phyloP scores from a whole-genome alignment of 495 filamentous ascomycete species.

The Penicillium maclennaniae region DNA sequence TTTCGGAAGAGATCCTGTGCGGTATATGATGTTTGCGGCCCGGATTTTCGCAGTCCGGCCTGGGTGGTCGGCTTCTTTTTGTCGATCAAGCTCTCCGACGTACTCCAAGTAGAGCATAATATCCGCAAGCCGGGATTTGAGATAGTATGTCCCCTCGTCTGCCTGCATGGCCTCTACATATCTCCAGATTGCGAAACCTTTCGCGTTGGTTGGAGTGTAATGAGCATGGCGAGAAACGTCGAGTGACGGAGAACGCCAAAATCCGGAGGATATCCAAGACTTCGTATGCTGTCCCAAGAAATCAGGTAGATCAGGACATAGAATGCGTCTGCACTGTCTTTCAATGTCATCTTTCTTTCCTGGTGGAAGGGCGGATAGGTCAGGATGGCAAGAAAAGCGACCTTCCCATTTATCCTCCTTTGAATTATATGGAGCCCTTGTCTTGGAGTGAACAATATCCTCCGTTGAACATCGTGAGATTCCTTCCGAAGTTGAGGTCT shows the following conservation, averaged over 20 bases:
- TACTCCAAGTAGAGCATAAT: slow-evolving; percentile 9
- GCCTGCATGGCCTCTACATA: slow-evolving; percentile 5
- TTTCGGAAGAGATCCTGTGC: slow-evolving; percentile 2
- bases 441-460: too few relatives aligned
- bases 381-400: slow-evolving; percentile 10
- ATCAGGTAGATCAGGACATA: slow-evolving; percentile 10
- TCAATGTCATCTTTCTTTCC: slow-evolving; percentile 10
- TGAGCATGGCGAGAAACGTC: not conserved
- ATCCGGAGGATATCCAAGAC: slow-evolving; percentile 9
- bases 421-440: not conserved
- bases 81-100: slow-evolving; percentile 2
- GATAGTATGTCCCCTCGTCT: slow-evolving; percentile 3
- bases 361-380: slow-evolving; percentile 6
- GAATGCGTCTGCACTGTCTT: slow-evolving; percentile 9
- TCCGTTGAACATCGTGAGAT: too few relatives aligned
- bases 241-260: slow-evolving; percentile 6
- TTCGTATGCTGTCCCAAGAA: slow-evolving; percentile 10
- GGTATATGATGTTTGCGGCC: not conserved
- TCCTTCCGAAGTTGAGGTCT: too few relatives aligned
- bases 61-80: slow-evolving; percentile 3
- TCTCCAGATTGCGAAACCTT: slow-evolving; percentile 3
- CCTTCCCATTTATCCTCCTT: slow-evolving; percentile 10
- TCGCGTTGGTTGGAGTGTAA: not conserved
- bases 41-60: slow-evolving; percentile 3
- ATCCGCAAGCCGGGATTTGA: slow-evolving; percentile 8